A percentile compares a stretch with the other conserved stretches of the same genome.
phyloP scores from a whole-genome alignment of 495 filamentous ascomycete genomes.

The Penicillium steckii region DNA sequence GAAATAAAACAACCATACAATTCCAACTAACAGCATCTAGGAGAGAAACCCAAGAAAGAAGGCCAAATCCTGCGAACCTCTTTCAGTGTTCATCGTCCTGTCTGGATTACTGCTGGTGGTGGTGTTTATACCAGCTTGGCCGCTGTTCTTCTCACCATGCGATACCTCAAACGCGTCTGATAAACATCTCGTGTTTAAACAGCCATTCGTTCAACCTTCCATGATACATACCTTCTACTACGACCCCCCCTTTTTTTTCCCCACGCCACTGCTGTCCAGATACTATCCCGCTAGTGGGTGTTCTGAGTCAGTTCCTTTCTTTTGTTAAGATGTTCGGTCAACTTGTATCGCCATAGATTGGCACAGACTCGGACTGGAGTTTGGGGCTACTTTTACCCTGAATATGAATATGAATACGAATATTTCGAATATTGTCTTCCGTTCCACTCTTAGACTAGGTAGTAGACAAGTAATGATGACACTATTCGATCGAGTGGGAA shows the following conservation, averaged over 20 bases:
- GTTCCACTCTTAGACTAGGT: no score
- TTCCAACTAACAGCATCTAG: conserved; percentile 16
- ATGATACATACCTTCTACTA: conserved; percentile 6
- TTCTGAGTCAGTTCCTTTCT: conserved; percentile 17
- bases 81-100: conserved; percentile 38
- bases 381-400: conserved; percentile 30
- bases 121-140: conserved; percentile 40
- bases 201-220: not conserved
- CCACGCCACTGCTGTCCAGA: not conserved
- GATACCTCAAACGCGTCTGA: conserved; percentile 31
- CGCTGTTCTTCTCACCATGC: conserved; percentile 41
- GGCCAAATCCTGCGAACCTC: conserved; percentile 37
- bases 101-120: conserved; percentile 41
- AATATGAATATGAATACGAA: not conserved
- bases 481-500: not conserved
- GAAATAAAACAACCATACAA: not conserved
- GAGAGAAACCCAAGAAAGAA: conserved; percentile 32
- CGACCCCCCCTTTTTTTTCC: not conserved
- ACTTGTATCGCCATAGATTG: conserved; percentile 19
- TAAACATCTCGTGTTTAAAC: conserved; percentile 1
- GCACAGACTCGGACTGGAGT: conserved; percentile 13
- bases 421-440: not conserved
- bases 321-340: conserved; percentile 14
- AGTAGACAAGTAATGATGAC: not conserved
- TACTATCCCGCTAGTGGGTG: conserved; percentile 9